A percentile compares a stretch with the other conserved stretches of the same genome.
These are phyloP conservation scores for Primulina eburnea DNA, from an alignment of 257 asterid species.

Conservation along the genomic window DNA sequence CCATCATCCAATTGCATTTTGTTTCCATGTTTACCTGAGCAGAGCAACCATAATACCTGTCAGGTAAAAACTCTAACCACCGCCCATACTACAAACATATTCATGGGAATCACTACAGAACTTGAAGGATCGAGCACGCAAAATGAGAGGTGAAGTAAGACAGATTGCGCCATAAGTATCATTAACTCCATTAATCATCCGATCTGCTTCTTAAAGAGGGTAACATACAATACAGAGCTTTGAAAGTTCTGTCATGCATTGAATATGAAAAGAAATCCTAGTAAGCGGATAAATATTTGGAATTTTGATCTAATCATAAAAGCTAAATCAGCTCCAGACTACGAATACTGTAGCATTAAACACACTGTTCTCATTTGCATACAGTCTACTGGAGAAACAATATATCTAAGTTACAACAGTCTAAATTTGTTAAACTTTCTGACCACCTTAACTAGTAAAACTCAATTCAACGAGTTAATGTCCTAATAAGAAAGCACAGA, in stretches of 20 bases:
- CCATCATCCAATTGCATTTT: slow-evolving; percentile 64
- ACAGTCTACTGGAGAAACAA: not conserved
- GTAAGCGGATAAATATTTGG: not conserved
- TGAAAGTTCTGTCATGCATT: not conserved
- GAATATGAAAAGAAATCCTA: not conserved
- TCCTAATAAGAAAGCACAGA: not conserved
- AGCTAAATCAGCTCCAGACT: slow-evolving; percentile 11
- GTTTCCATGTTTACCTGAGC: slow-evolving; percentile 87
- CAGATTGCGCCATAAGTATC: not conserved
- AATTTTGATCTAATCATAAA: not conserved
- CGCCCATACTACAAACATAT: slow-evolving; percentile 7
- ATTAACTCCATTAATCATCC: not conserved
- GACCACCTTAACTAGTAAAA: not conserved
- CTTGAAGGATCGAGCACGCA: not conserved
- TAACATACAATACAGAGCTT: not conserved
- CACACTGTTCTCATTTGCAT: not conserved
- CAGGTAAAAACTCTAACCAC: slow-evolving; percentile 4
- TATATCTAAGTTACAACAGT: not conserved
- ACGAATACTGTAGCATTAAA: not conserved
- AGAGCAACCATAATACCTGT: slow-evolving; percentile 14
- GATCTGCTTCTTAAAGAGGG: not conserved
- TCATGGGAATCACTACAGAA: slow-evolving; percentile 1
- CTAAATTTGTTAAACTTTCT: not conserved
- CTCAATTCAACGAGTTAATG: not conserved
- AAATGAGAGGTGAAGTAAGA: not conserved